These are phyloP conservation scores for Dorcoceras hygrometricum DNA, from an alignment of 257 asterid species.

Conservation along the genomic window DNA sequence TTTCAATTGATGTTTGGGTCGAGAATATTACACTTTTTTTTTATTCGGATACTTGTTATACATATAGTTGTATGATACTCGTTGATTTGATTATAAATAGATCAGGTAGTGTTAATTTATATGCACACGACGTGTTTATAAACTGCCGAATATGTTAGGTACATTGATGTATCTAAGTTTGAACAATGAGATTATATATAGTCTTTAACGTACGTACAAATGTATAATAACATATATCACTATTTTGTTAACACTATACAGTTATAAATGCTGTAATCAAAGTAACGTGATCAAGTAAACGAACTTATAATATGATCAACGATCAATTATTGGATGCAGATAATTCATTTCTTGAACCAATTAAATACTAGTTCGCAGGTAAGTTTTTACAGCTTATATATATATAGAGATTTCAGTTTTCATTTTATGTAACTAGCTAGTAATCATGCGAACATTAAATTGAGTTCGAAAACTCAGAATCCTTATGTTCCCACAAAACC, in stretches of 20 bases:
- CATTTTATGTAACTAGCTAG: neutral
- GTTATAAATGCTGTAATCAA: neutral
- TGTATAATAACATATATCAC: too few relatives aligned
- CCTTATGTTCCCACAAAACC: conserved; percentile 27
- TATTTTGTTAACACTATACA: neutral
- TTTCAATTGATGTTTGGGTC: neutral
- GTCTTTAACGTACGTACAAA: too few relatives aligned
- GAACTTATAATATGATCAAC: neutral
- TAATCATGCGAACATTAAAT: neutral
- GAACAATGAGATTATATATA: too few relatives aligned
- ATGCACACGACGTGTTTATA: too few relatives aligned
- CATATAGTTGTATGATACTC: too few relatives aligned
- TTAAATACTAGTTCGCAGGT: conserved; percentile 16
- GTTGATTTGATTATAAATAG: too few relatives aligned
- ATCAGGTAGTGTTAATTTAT: too few relatives aligned
- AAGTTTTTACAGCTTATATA: neutral
- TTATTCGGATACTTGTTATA: too few relatives aligned
- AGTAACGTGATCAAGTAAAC: too few relatives aligned
- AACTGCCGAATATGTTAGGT: too few relatives aligned
- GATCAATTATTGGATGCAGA: conserved; percentile 9
- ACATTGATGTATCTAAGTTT: too few relatives aligned
- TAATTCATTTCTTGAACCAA: conserved; percentile 19
- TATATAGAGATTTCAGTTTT: conserved; percentile 14
- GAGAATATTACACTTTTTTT: neutral
- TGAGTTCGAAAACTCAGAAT: neutral